Evolutionary conservation across 768 basidiomycete genomes (phyloP).

Genomic region (Amanita phalloides): DNA sequence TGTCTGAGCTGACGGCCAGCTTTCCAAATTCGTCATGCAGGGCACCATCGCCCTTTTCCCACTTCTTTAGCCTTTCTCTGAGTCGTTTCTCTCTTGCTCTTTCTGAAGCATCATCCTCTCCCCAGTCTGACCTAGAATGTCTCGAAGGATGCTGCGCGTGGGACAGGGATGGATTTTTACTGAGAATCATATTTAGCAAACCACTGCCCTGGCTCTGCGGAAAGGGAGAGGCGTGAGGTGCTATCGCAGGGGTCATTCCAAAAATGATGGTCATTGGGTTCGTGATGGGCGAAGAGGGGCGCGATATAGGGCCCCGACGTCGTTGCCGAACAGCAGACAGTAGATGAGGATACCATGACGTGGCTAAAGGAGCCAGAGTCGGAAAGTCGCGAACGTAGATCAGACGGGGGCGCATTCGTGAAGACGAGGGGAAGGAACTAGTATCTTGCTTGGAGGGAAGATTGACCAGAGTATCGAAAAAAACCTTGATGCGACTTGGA

Average conservation of each 20-base stretch:
- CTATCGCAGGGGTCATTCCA: constrained; percentile 75
- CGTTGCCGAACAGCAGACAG: constrained; percentile 70
- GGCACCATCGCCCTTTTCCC: constrained; percentile 54
- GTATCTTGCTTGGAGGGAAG: constrained; percentile 24
- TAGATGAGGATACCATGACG: constrained; percentile 74
- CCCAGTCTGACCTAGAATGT: constrained; percentile 40
- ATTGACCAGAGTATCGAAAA: constrained; percentile 75
- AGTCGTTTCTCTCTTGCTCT: constrained; percentile 64
- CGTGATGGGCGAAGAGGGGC: constrained; percentile 45
- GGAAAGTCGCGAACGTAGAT: constrained; percentile 80
- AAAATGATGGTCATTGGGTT: constrained; percentile 80
- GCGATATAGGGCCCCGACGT: constrained; percentile 51
- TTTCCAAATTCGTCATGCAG: constrained; percentile 57
- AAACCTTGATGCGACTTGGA: constrained; percentile 50
- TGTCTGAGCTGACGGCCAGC: constrained; percentile 29
- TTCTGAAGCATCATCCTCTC: constrained; percentile 56
- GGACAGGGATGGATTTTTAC: constrained; percentile 22
- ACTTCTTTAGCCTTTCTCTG: constrained; percentile 57
- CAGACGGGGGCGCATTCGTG: constrained; percentile 47
- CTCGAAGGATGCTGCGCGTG: constrained; percentile 21
- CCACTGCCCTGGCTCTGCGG: constrained; percentile 20
- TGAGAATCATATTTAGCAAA: constrained; percentile 36
- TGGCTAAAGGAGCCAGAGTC: constrained; percentile 60
- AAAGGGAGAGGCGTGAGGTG: constrained; percentile 27
- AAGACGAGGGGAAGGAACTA: constrained; percentile 17